Conservation (phyloP, 257 asterid genomes). For the Echites panduratus region DNA sequence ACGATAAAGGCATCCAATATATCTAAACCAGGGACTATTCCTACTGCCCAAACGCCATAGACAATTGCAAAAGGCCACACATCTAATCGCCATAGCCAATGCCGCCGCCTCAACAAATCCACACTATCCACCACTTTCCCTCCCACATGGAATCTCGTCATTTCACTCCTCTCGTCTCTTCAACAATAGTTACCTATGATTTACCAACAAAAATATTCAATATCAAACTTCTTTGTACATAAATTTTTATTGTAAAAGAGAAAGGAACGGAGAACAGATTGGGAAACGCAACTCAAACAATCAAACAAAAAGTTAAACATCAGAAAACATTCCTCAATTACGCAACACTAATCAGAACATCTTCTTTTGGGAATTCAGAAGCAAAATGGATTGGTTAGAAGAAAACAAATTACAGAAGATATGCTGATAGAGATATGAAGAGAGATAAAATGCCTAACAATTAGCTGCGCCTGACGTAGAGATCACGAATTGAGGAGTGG, state of each 20-base stretch:
- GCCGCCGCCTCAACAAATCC: constrained; percentile 72
- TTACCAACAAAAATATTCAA: not conserved
- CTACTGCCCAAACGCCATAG: constrained; percentile 68
- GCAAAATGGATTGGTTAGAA: not conserved
- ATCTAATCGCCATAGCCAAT: constrained; percentile 88
- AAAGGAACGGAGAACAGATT: not conserved
- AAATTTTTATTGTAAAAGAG: not conserved
- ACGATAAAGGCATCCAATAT: constrained; percentile 71
- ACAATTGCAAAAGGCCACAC: constrained; percentile 72
- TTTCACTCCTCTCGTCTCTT: constrained; percentile 23
- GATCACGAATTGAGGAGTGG: too few species aligned
- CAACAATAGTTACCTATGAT: not conserved
- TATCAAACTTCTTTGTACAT: not conserved
- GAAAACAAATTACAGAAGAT: not conserved
- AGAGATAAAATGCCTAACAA: too few species aligned
- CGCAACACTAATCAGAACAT: not conserved
- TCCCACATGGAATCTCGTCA: constrained; percentile 74
- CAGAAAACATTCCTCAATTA: not conserved
- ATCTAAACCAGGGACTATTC: constrained; percentile 74
- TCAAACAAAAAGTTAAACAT: not conserved
- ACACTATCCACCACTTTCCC: constrained; percentile 96
- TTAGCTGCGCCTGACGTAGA: too few species aligned
- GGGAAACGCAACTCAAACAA: not conserved
- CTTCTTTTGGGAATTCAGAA: not conserved
- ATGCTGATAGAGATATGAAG: too few species aligned